Evolutionary conservation across 352 stramenopile species (phyloP).

Genomic region (Phytophthora rubi): DNA sequence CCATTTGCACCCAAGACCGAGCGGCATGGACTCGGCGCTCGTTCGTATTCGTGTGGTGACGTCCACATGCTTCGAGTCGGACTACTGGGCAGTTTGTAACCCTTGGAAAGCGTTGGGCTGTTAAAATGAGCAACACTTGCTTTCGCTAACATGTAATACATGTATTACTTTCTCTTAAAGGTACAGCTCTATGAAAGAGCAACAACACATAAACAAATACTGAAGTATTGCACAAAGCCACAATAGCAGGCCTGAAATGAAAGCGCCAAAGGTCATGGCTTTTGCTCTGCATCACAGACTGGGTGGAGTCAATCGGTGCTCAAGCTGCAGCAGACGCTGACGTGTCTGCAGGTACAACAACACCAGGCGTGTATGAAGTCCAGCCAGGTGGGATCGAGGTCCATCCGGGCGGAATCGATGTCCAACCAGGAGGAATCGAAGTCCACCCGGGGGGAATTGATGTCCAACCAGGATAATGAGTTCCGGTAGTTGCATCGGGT

Average conservation of each 20-base stretch:
- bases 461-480: conserved; percentile 29
- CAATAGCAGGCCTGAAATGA: not conserved
- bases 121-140: too few relatives aligned
- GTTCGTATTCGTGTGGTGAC: too few relatives aligned
- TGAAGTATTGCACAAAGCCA: too few relatives aligned
- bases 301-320: conserved; percentile 4
- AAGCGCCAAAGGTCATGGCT: not conserved
- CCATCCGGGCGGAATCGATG: conserved; percentile 25
- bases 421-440: conserved; percentile 16
- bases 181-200: too few relatives aligned
- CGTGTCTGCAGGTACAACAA: conserved; percentile 21
- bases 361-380: conserved; percentile 34
- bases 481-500: conserved; percentile 4
- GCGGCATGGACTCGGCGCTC: not conserved
- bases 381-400: conserved; percentile 29
- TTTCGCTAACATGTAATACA: too few relatives aligned
- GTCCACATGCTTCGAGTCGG: too few relatives aligned
- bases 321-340: not conserved
- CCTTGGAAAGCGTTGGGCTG: too few relatives aligned
- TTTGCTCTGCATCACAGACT: conserved; percentile 26
- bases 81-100: too few relatives aligned
- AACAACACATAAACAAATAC: not conserved
- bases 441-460: conserved; percentile 27
- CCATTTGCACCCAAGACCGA: not conserved
- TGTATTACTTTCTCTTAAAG: too few relatives aligned